Evolutionary conservation across 176 grass and related monocot genomes (phyloP), one percentile per base, ranked within the genome.

Genomic region (Oryza glumipatula): DNA sequence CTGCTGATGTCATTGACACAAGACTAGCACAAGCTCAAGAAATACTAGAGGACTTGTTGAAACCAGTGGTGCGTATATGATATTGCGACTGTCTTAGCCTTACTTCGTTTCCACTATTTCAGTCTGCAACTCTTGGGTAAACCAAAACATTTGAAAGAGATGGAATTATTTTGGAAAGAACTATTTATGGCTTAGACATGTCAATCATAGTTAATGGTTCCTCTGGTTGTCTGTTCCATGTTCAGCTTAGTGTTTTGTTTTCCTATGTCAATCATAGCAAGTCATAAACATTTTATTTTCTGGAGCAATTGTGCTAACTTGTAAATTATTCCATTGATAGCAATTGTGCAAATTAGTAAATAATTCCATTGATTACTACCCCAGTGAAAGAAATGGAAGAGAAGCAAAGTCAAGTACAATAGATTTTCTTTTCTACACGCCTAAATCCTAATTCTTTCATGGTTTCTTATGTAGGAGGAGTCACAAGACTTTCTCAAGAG

Each of bases 21-120:
- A 93, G 82, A 79, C 82, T 97, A 51, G 80, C 84, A 86, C 91
- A 94, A 68, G 94, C 94, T 81, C 91, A 97, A 32, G 82, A 97
- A 83, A 89, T 94, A 67, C 88, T 97, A 67, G 91, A 94, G 67
- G 94, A 97, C 79, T 76, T 94, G 68, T 69, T 97, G 38, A 97
- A 92, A 85, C 91, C 91, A 81, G 87, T 94, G 91, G 94, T 97
- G 82, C 17, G 45, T 52, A 75, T 32, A 75, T 33, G 46, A 45
- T n/a, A 21, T 58, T 58, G 54, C 2, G 17, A 58, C 72, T 70
- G 3, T 19, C 45, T 69, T 74, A 35, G 21, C 71, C 39, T 74
- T 32, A 26, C 72, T 83, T 12, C 23, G 21, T 54, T 49, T 47
- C 26, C 60, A 73, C 65, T 76, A 52, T 41, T 41, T 60, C 64